Conservation (phyloP, 352 stramenopile genomes). For the Globisporangium apiculatum region DNA sequence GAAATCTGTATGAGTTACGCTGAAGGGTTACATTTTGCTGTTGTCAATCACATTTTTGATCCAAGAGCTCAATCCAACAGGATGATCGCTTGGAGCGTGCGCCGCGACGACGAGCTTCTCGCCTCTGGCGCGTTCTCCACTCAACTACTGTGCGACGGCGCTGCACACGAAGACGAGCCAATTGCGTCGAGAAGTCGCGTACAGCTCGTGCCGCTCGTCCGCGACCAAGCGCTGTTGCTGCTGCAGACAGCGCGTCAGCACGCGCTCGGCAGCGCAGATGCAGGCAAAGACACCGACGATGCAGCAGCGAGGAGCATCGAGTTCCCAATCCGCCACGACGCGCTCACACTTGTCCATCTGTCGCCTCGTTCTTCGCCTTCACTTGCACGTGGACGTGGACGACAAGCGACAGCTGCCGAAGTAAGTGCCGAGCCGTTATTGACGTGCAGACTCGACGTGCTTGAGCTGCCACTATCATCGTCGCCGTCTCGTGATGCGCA, state of each 20-base stretch:
- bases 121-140: slow-evolving; percentile 15
- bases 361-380: too few relatives aligned
- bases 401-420: background rate
- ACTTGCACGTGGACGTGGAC: too few relatives aligned
- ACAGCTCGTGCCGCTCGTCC: slow-evolving; percentile 3
- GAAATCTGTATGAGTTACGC: background rate
- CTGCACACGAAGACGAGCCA: background rate
- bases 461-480: background rate
- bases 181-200: background rate
- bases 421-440: background rate
- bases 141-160: slow-evolving; percentile 5
- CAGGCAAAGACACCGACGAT: too few relatives aligned
- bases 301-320: background rate
- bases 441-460: slow-evolving; percentile 5
- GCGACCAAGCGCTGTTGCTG: slow-evolving; percentile 2
- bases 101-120: slow-evolving; percentile 16
- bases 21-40: slow-evolving; percentile 7
- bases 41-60: background rate
- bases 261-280: too few relatives aligned
- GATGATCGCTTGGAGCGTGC: slow-evolving; percentile 29
- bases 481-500: too few relatives aligned
- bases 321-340: slow-evolving; percentile 4
- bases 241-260: background rate
- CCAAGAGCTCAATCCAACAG: slow-evolving; percentile 1
- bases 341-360: slow-evolving; percentile 1